phyloP scores from a whole-genome alignment of 805 yeast genomes.

The Metschnikowia kofuensis region DNA sequence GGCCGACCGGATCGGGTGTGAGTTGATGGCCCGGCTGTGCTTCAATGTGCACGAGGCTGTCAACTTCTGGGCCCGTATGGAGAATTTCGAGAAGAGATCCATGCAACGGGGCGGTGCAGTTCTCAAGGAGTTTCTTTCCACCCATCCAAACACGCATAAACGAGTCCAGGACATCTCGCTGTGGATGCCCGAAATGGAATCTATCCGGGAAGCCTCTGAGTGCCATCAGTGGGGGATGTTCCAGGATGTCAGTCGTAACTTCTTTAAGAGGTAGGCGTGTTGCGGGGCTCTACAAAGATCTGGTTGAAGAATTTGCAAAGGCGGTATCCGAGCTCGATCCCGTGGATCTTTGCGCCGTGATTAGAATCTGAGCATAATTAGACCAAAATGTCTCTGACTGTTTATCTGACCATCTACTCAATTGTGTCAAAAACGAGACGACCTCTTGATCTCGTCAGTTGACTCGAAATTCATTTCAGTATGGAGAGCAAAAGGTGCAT shows the following conservation, averaged over 20 bases:
- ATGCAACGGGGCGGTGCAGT: slow-evolving; percentile 10
- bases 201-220: slow-evolving; percentile 38
- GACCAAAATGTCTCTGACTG: no score
- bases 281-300: background rate
- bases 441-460: no score
- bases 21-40: slow-evolving; percentile 89
- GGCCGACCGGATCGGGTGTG: slow-evolving; percentile 91
- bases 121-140: slow-evolving; percentile 66
- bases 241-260: slow-evolving; percentile 15
- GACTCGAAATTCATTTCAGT: no score
- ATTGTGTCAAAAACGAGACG: no score
- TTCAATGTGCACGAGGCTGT: slow-evolving; percentile 75
- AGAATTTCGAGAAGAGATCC: slow-evolving; percentile 28
- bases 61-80: slow-evolving; percentile 81
- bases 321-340: no score
- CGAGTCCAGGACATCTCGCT: slow-evolving; percentile 64
- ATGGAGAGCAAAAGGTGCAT: no score
- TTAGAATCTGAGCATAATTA: no score
- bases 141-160: slow-evolving; percentile 84
- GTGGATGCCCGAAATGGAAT: slow-evolving; percentile 64
- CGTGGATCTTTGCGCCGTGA: no score
- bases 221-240: slow-evolving; percentile 28
- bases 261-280: slow-evolving; percentile 6
- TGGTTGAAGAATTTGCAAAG: no score
- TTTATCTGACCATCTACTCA: no score